Percentiles rank a stretch among this genome's conserved stretches.
Conservation (phyloP, 164 flowering plant species). For the Cinnamomum chago region DNA sequence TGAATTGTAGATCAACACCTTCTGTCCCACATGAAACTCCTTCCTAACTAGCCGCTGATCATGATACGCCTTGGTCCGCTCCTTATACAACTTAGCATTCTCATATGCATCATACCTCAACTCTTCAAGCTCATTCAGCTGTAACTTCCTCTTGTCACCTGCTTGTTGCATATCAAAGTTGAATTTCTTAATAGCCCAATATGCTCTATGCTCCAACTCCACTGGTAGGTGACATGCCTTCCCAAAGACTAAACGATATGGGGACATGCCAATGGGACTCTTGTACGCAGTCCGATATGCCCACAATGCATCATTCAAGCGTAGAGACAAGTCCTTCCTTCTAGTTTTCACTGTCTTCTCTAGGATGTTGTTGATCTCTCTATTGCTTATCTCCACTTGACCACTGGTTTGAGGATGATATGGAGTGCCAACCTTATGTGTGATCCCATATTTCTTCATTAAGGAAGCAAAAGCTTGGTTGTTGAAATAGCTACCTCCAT, state of each 20-base stretch:
- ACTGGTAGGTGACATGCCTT: slow-evolving; percentile 16
- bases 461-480: neutral
- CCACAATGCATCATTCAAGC: neutral
- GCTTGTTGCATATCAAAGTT: neutral
- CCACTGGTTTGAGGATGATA: neutral
- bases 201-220: slow-evolving; percentile 15
- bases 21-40: neutral
- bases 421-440: neutral
- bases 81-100: neutral
- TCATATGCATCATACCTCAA: neutral
- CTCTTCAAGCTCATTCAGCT: neutral
- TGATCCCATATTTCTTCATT: neutral
- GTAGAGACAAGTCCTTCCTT: neutral
- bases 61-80: neutral
- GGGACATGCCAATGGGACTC: slow-evolving; percentile 7
- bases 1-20: neutral
- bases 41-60: neutral
- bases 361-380: neutral
- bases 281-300: slow-evolving; percentile 8
- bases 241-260: slow-evolving; percentile 10
- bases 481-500: neutral
- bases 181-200: slow-evolving; percentile 5
- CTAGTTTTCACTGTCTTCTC: neutral
- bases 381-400: neutral
- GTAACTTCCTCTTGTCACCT: neutral